phyloP scores from a whole-genome alignment of 2,329 filamentous ascomycete species.

The Neofusicoccum sp. region DNA sequence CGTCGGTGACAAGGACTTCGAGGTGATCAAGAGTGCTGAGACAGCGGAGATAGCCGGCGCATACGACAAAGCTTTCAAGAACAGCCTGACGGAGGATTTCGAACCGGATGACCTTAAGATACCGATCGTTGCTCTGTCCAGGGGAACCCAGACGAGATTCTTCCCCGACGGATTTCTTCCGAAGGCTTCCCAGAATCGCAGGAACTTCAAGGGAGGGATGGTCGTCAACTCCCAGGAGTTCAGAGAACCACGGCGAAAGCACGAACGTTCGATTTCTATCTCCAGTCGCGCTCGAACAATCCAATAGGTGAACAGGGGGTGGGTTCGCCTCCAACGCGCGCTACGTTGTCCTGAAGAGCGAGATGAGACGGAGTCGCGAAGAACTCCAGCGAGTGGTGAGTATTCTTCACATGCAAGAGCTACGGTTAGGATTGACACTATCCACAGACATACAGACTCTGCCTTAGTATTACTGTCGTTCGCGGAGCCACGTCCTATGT shows the following conservation, averaged over 20 bases:
- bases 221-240: neutral
- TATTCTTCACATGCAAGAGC: no score
- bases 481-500: neutral
- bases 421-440: neutral
- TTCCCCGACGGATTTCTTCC: neutral
- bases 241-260: neutral
- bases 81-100: neutral
- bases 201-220: neutral
- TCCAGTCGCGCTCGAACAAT: neutral
- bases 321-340: neutral
- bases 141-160: neutral
- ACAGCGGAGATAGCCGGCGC: neutral
- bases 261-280: neutral
- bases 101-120: neutral
- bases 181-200: no score
- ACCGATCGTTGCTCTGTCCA: neutral
- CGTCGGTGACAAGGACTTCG: neutral
- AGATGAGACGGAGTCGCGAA: neutral
- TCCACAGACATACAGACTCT: neutral
- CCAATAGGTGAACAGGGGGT: neutral
- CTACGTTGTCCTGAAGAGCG: neutral
- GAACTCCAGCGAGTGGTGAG: neutral
- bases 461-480: neutral
- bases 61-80: neutral
- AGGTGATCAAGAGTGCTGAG: neutral